phyloP scores from a whole-genome alignment of 192 early-diverging fungal genomes.

The Anaeromyces robustus region DNA sequence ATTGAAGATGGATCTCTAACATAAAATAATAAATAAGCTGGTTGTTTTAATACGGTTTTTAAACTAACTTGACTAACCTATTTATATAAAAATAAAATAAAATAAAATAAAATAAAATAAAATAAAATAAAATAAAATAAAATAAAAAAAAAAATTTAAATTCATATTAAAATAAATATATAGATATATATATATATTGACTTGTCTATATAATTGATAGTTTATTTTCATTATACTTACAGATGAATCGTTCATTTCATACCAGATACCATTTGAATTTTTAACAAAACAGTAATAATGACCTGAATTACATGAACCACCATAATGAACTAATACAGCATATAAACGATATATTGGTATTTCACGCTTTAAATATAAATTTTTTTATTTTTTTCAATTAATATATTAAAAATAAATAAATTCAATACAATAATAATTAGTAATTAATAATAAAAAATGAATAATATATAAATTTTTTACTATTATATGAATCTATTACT shows the following conservation, averaged over 20 bases:
- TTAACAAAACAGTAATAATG: slow-evolving; percentile 79
- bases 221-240: no score
- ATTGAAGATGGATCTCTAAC: not conserved
- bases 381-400: slow-evolving; percentile 16
- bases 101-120: no score
- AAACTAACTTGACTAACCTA: slow-evolving; percentile 47
- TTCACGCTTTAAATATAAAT: slow-evolving; percentile 19
- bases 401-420: not conserved
- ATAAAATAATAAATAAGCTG: slow-evolving; percentile 84
- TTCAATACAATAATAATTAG: not conserved
- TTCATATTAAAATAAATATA: no score
- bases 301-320: slow-evolving; percentile 54
- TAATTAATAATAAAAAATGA: no score
- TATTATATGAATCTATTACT: no score
- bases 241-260: slow-evolving; percentile 56
- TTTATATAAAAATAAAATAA: no score
- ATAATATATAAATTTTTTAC: no score
- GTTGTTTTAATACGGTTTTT: slow-evolving; percentile 47
- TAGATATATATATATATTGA: no score
- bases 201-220: no score
- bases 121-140: no score
- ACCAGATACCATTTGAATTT: slow-evolving; percentile 61
- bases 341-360: slow-evolving; percentile 61
- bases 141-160: no score
- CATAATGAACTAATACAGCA: slow-evolving; percentile 68